Evolutionary conservation across 305 asterid species (phyloP), one percentile per base, ranked within the genome.

Genomic region (Plantago coronopus): DNA sequence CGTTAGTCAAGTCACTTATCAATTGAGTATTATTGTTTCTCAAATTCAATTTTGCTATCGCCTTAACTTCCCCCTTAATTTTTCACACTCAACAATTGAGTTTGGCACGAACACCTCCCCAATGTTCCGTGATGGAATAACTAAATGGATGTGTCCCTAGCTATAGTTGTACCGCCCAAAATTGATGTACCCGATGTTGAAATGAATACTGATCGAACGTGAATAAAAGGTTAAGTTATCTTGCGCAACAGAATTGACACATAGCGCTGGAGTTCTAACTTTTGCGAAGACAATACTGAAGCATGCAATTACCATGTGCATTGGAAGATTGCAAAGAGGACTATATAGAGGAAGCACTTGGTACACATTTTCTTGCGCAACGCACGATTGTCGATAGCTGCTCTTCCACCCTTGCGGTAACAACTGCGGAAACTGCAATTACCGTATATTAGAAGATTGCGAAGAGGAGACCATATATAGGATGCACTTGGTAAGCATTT

Each of bases 1-100:
- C 78, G 4, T 22, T 22, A 9, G 29, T 65, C 66, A 71, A n/a
- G 42, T 76, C 81, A 17, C 37, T 47, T 15, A 40, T 58, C 17
- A 57, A 27, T 12, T 57, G 17, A 34, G 61, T n/a, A 8, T 59
- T 57, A 16, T 19, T 25, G n/a, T 37, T 20, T 0, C 7, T 31
- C 61, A 57, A 57, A 12, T 19, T 37, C 48, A 57, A 37, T 0
- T 57, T 29, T 48, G 19, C 61, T 6, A 0, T 2, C 27, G 13
- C 22, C 17, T 22, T 19, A 19, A 37, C 19, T 7, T n/a, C n/a
- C 61, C 38, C 61, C 61, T 18, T 0, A 14, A 37, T 5, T 48
- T 19, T 13, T 48, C 4, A 48, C 61, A 57, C 1, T 25, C 46
- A 4, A 57, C 61, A 12, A 17, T 29, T 4, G 61, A 57, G 16